These are phyloP conservation scores for rapeseed (Brassica napus) DNA, from an alignment of 345 rosid species.

Conservation along the genomic window DNA sequence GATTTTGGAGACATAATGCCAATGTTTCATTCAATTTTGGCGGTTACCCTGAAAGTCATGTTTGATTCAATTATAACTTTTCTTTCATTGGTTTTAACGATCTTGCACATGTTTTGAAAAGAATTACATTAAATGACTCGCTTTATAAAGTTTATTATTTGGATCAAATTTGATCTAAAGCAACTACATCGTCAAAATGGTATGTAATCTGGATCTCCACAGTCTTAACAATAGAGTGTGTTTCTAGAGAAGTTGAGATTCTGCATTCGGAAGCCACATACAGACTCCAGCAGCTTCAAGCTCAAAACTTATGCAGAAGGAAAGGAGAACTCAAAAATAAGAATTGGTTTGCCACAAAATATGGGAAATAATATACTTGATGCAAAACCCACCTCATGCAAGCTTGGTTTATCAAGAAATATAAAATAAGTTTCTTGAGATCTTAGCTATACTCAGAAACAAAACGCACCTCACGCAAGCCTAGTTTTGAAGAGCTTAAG, in stretches of 20 bases:
- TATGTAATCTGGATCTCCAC: constrained; percentile 41
- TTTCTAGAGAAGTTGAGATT: constrained; percentile 47
- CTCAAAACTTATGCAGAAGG: constrained; percentile 17
- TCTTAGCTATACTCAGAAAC: not conserved
- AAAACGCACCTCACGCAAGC: not conserved
- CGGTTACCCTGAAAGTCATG: too few relatives aligned
- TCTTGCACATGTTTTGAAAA: not conserved
- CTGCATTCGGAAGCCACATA: constrained; percentile 30
- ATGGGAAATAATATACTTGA: not conserved
- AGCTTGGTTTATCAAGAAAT: not conserved
- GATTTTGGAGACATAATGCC: too few relatives aligned
- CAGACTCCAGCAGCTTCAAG: constrained; percentile 41
- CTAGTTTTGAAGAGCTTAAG: not conserved
- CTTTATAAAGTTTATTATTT: constrained; percentile 1
- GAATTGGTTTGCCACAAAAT: not conserved
- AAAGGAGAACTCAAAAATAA: too few relatives aligned
- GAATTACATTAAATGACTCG: not conserved
- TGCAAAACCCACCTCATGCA: not conserved
- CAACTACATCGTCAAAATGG: constrained; percentile 45
- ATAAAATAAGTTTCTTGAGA: not conserved
- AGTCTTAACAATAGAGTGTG: constrained; percentile 37
- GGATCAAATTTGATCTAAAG: constrained; percentile 31
- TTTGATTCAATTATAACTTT: not conserved
- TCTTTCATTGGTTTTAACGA: not conserved
- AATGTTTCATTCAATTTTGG: too few relatives aligned